These are phyloP conservation scores for Termitomyces eurrhizus DNA, from an alignment of 768 basidiomycete species.

Conservation along the genomic window DNA sequence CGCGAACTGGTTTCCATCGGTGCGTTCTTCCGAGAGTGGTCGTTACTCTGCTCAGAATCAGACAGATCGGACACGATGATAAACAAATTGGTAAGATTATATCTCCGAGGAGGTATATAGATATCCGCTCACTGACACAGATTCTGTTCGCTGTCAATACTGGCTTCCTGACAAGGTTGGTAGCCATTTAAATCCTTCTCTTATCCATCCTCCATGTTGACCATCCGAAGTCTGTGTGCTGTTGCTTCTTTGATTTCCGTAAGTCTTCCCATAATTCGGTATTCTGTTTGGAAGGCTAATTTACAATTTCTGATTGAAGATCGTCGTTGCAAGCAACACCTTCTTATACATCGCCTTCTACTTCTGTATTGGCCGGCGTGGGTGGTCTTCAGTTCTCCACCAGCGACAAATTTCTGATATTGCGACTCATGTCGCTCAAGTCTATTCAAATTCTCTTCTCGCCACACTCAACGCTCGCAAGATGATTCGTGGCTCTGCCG, in stretches of 20 bases:
- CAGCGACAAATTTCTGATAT: neutral
- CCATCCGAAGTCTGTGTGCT: slow-evolving; percentile 41
- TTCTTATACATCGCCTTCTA: slow-evolving; percentile 60
- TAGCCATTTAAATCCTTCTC: neutral
- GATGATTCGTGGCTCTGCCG: slow-evolving; percentile 37
- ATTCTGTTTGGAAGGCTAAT: neutral
- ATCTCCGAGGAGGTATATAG: neutral
- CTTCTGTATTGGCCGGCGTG: slow-evolving; percentile 56
- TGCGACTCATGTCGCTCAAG: slow-evolving; percentile 22
- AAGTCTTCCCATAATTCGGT: slow-evolving; percentile 14
- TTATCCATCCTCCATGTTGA: slow-evolving; percentile 10
- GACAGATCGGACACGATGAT: slow-evolving; percentile 45
- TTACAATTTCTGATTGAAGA: slow-evolving; percentile 28
- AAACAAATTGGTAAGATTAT: slow-evolving; percentile 32
- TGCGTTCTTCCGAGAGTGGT: slow-evolving; percentile 11
- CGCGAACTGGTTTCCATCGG: slow-evolving; percentile 48
- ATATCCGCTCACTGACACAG: slow-evolving; percentile 17
- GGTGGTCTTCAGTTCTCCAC: slow-evolving; percentile 29
- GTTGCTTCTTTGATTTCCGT: slow-evolving; percentile 52
- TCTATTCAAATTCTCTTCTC: slow-evolving; percentile 59
- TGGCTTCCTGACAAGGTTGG: slow-evolving; percentile 30
- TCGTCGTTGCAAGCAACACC: slow-evolving; percentile 39
- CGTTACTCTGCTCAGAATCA: neutral
- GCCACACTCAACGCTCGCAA: slow-evolving; percentile 56
- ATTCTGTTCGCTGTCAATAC: slow-evolving; percentile 44